Percentiles rank a stretch among this genome's conserved stretches.
These are phyloP conservation scores for Phlyctochytrium arcticum DNA, from an alignment of 192 early-diverging fungal genomes.

Conservation along the genomic window DNA sequence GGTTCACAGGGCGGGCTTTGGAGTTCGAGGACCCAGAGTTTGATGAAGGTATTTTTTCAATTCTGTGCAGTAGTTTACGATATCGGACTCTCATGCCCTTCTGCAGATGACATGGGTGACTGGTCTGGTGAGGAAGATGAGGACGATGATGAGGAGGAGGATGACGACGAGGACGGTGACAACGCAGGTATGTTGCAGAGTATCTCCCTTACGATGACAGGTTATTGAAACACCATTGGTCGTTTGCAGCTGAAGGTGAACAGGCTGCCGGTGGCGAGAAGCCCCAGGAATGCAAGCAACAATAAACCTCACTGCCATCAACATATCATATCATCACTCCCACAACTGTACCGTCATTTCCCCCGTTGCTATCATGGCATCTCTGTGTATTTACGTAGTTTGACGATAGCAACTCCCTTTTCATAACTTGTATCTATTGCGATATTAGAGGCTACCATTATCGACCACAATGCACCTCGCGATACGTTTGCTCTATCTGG, in stretches of 20 bases:
- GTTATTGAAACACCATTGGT: background rate
- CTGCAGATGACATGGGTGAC: conserved; percentile 22
- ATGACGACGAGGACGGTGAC: conserved; percentile 61
- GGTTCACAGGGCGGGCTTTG: conserved; percentile 97
- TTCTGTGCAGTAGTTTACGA: background rate
- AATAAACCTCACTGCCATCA: too few species aligned
- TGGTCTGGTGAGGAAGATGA: conserved; percentile 54
- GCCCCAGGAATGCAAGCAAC: conserved; percentile 55
- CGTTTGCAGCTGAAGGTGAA: too few species aligned
- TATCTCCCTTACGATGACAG: background rate
- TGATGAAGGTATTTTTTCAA: conserved; percentile 31
- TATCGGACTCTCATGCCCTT: background rate
- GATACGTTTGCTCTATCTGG: too few species aligned
- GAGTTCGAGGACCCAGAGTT: conserved; percentile 69
- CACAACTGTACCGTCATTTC: too few species aligned
- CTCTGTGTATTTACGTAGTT: too few species aligned
- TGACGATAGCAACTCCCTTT: too few species aligned
- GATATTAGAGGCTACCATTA: too few species aligned
- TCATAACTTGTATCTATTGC: too few species aligned
- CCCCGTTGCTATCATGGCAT: too few species aligned
- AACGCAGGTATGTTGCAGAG: conserved; percentile 52
- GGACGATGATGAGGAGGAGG: conserved; percentile 52
- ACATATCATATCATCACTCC: too few species aligned
- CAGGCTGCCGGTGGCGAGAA: conserved; percentile 29
- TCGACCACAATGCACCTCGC: too few species aligned